Percentiles rank a stretch among this genome's conserved stretches.
Evolutionary conservation across 2,329 filamentous ascomycete species (phyloP).

Genomic region (Fusarium abutilonis): DNA sequence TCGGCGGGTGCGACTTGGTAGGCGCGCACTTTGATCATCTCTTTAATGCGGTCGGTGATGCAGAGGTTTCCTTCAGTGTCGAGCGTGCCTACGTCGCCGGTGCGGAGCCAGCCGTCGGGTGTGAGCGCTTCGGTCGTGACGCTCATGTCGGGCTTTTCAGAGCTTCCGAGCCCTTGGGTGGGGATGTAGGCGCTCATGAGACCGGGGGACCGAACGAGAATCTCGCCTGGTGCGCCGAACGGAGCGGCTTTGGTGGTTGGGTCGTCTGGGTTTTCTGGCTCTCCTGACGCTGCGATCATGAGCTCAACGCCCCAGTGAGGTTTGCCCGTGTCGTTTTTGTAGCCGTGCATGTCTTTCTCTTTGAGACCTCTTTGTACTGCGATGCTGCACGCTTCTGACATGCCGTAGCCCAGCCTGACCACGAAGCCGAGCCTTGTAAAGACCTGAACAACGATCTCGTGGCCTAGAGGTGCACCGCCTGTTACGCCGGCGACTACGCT

Average conservation of each 20-base stretch:
- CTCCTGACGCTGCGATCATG: conserved; percentile 65
- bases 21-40: conserved; percentile 69
- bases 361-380: conserved; percentile 66
- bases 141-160: conserved; percentile 49
- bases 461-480: conserved; percentile 72
- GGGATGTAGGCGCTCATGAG: conserved; percentile 76
- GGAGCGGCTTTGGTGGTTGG: conserved; percentile 49
- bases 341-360: conserved; percentile 56
- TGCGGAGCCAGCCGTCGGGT: conserved; percentile 74
- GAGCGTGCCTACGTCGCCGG: conserved; percentile 73
- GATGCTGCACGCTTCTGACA: conserved; percentile 77
- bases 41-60: conserved; percentile 79
- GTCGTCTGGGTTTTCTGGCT: conserved; percentile 37
- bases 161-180: conserved; percentile 55
- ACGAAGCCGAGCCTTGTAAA: conserved; percentile 67
- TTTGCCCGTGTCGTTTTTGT: conserved; percentile 68
- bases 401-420: conserved; percentile 73
- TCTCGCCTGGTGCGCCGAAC: conserved; percentile 67
- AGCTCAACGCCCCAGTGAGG: conserved; percentile 75
- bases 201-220: conserved; percentile 71
- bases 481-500: conserved; percentile 63
- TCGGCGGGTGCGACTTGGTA: conserved; percentile 69
- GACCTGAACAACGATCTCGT: conserved; percentile 66
- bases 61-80: conserved; percentile 65
- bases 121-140: conserved; percentile 53